Base-by-base conservation (phyloP, 2,329 filamentous ascomycete species). In the Colletotrichum sp. region DNA sequence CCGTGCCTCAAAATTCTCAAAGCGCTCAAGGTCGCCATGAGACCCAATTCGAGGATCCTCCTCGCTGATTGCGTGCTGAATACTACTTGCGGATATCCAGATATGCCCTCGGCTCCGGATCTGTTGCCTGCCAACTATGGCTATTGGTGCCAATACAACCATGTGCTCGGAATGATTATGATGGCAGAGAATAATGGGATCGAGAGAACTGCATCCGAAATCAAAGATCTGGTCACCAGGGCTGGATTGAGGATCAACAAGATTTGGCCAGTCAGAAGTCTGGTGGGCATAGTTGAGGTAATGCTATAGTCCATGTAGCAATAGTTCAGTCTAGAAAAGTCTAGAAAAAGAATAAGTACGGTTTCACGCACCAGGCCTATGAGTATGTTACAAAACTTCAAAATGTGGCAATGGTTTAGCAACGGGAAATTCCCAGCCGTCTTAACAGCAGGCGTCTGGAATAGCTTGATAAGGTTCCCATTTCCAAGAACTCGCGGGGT, bases 151-250 rank as follows among this genome's bases (percentile, higher is more conserved):
- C 76, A 83, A 8, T 84, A 82, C 61, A 81, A 78, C 5, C 82
- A 84, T 57, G 77, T 80, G 58, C 81, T 83, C 1, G 83, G 84
- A 61, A 72, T 84, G 10, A 78, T 78, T 38, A 81, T 85, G 80
- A 84, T 84, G 82, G 71, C 80, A 3, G 80, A 80, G 43, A 82
- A 84, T 75, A 85, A 84, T 58, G 83, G 83, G 2, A 84, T 85
- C 48, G 83, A 85, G 78, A 77, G 82, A 3, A 84, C 81, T 52
- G 83, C 82, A 1, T 78, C 77, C 3, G 79, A 84, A 60, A 83
- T 84, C 63, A 76, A 77, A 15, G 73, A 67, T 24, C 74, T 84
- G 8, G 55, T 82, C 30, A 78, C 82, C 65, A 69, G 69, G 26
- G 80, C 83, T 9, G 83, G 82, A 1, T 75, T 84, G 38, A 78